phyloP scores from a whole-genome alignment of 805 yeast species.

The Yamadazyma laniorum region DNA sequence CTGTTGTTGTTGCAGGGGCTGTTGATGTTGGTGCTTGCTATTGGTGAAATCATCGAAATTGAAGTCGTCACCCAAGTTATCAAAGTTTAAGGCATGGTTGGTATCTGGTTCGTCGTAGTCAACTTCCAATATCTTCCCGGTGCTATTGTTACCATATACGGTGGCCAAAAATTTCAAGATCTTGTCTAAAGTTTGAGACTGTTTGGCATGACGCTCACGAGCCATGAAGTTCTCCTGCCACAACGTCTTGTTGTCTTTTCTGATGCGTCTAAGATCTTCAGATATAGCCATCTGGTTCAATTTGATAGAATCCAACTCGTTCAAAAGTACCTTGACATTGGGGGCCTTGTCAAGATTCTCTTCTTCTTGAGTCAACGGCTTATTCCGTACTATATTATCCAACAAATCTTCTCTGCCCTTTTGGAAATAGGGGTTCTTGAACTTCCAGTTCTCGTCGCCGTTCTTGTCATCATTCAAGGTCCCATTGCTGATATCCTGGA shows the following conservation, averaged over 20 bases:
- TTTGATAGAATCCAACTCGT: slow-evolving; percentile 74
- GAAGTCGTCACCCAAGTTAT: slow-evolving; percentile 6
- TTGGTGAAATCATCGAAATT: slow-evolving; percentile 12
- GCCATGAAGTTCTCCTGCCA: slow-evolving; percentile 89
- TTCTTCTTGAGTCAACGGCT: slow-evolving; percentile 28
- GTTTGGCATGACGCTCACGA: slow-evolving; percentile 81
- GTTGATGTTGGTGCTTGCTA: neutral
- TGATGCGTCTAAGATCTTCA: slow-evolving; percentile 78
- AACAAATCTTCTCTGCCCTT: slow-evolving; percentile 79
- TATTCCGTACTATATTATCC: slow-evolving; percentile 81
- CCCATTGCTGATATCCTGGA: slow-evolving; percentile 86
- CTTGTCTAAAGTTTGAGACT: slow-evolving; percentile 83
- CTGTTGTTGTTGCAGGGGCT: neutral
- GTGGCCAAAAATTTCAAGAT: slow-evolving; percentile 85
- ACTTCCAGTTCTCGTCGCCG: slow-evolving; percentile 86
- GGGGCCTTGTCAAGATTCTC: slow-evolving; percentile 23
- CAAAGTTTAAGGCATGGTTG: slow-evolving; percentile 17
- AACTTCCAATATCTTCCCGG: slow-evolving; percentile 47
- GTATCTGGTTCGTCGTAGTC: slow-evolving; percentile 15
- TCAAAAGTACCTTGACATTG: slow-evolving; percentile 54
- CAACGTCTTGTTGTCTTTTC: slow-evolving; percentile 81
- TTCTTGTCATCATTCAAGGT: slow-evolving; percentile 46
- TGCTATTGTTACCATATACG: slow-evolving; percentile 59
- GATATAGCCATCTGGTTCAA: slow-evolving; percentile 76
- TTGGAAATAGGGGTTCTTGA: slow-evolving; percentile 77